Conservation (phyloP, 2,329 filamentous ascomycete species). For the Achaetomium macrosporum region DNA sequence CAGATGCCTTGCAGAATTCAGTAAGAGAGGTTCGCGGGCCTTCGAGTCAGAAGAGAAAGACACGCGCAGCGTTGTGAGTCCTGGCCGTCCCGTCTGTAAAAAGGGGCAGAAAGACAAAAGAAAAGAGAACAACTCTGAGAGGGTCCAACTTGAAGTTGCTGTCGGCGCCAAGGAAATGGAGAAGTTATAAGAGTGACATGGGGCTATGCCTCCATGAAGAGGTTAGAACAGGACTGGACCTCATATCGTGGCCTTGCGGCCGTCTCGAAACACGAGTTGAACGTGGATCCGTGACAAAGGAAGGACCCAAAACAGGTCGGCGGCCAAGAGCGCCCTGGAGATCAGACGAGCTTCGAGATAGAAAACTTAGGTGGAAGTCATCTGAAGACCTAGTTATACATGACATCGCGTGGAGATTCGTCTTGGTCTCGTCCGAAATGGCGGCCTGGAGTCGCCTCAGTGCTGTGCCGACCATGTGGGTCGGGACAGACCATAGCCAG, state of each 20-base stretch:
- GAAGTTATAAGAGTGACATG: neutral
- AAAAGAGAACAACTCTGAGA: neutral
- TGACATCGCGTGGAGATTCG: neutral
- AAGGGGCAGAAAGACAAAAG: neutral
- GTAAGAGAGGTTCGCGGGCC: neutral
- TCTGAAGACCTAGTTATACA: neutral
- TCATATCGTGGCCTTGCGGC: neutral
- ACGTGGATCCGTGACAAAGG: too few species aligned
- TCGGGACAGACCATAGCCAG: neutral
- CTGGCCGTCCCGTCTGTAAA: neutral
- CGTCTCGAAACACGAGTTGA: too few species aligned
- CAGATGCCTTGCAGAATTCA: neutral
- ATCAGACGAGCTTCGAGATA: neutral
- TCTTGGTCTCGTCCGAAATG: neutral
- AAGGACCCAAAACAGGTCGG: neutral
- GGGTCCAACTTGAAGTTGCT: neutral
- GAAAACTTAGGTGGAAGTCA: neutral
- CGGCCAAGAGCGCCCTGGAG: neutral
- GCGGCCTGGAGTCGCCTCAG: constrained; percentile 2
- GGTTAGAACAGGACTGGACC: neutral
- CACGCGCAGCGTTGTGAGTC: neutral
- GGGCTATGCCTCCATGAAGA: neutral
- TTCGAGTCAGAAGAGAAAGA: neutral
- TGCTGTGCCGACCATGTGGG: neutral
- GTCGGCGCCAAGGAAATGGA: neutral